A percentile compares a stretch with the other conserved stretches of the same genome.
phyloP scores from a whole-genome alignment of 306 rosid genomes.

The Vigna nakashimae region DNA sequence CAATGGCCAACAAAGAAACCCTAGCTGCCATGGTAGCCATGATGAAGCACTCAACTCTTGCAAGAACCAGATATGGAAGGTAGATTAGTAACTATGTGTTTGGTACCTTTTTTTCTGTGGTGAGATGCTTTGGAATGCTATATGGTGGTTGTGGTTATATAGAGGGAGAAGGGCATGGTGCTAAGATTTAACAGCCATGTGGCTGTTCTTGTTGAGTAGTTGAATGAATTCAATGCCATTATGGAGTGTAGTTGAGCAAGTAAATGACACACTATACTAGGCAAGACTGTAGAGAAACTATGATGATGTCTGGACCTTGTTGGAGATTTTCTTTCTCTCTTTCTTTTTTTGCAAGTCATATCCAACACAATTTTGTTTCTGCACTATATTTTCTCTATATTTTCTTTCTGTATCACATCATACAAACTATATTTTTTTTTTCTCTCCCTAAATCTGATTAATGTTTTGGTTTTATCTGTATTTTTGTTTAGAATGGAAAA shows the following conservation, averaged over 20 bases:
- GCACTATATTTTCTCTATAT: no score
- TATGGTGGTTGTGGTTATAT: conserved; percentile 7
- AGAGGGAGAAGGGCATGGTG: conserved; percentile 14
- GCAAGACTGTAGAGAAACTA: not conserved
- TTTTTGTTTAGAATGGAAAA: no score
- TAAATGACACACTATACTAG: conserved; percentile 39
- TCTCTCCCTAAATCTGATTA: no score
- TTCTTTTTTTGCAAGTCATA: no score
- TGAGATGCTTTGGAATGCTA: not conserved
- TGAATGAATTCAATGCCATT: conserved; percentile 47
- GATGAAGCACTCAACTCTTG: conserved; percentile 12
- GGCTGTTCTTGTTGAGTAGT: conserved; percentile 38
- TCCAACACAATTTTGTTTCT: no score
- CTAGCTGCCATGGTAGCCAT: conserved; percentile 43
- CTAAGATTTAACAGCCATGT: conserved; percentile 21
- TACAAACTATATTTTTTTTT: no score
- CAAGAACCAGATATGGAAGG: not conserved
- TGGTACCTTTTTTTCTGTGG: not conserved
- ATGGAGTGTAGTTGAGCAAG: conserved; percentile 38
- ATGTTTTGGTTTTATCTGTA: no score
- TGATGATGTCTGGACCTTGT: not conserved
- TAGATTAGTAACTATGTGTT: not conserved
- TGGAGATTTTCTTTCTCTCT: not conserved
- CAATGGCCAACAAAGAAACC: conserved; percentile 38
- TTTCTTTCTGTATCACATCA: no score